phyloP scores from a whole-genome alignment of 768 basidiomycete species.

The Hydnomerulius pinastri region DNA sequence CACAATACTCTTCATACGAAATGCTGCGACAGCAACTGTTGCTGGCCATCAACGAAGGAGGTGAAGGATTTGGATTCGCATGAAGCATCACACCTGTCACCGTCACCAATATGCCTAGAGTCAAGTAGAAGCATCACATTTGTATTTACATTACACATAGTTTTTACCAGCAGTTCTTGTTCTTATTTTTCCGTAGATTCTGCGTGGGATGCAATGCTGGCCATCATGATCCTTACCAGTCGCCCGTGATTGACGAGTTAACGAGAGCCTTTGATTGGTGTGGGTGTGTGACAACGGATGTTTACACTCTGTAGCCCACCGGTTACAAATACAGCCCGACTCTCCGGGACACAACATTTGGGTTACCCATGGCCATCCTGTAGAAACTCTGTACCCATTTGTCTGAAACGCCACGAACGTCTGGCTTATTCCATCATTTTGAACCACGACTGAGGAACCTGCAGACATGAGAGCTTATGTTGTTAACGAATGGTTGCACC shows the following conservation, averaged over 20 bases:
- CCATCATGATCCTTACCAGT: neutral
- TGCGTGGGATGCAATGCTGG: neutral
- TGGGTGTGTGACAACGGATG: no score
- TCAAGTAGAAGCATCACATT: constrained; percentile 34
- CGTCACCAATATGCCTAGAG: constrained; percentile 15
- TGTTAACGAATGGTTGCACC: constrained; percentile 68
- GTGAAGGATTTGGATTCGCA: constrained; percentile 92
- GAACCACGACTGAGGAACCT: neutral
- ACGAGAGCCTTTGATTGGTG: no score
- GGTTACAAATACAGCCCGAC: neutral
- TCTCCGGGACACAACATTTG: neutral
- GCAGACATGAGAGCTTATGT: constrained; percentile 75
- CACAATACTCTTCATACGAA: constrained; percentile 94
- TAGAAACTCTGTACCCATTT: neutral
- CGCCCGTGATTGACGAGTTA: no score
- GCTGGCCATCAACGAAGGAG: constrained; percentile 93
- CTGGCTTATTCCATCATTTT: neutral
- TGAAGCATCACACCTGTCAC: constrained; percentile 25
- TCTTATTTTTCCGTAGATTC: neutral
- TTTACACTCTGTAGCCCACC: no score
- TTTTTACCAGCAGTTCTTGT: constrained; percentile 8
- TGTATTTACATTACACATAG: constrained; percentile 34
- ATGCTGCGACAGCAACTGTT: constrained; percentile 90
- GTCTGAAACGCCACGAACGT: neutral
- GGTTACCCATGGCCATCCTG: no score